Evolutionary conservation across 1,284 basidiomycete species (phyloP), one percentile per base, ranked within the genome.

Genomic region (Trichosporon faecale): DNA sequence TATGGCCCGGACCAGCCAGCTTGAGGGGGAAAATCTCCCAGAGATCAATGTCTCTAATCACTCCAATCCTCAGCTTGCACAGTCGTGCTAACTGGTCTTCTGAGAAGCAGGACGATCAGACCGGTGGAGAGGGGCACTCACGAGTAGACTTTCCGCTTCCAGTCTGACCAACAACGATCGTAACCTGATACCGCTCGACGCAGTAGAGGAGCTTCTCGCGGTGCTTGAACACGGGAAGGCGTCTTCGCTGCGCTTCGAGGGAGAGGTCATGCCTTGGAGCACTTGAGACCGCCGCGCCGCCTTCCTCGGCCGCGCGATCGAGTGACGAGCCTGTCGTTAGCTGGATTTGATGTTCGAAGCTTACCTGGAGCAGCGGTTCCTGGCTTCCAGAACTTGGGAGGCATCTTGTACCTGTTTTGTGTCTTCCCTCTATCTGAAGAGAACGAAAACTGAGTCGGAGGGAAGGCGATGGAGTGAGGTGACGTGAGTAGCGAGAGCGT

Each of bases 121-220:
- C 12, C 7, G 35, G 35, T 12, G 35, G 8, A 6, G 14, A 3
- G 21, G 31, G 7, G 29, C 11, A 86, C 90, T 81, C 75, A 95
- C 94, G 94, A 73, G 95, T 98, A 11, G 95, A 97, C 85, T 99
- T 99, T 69, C 97, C 96, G 70, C 93, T 97, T 3, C 96, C 97
- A 0, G 96, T 99, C 79, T 98, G 94, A 12, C 94, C 95, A 25
- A 98, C 91, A 5, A 87, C 89, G 67, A 99, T 93, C 2, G 91
- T 87, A 2, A 95, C 91, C 0, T 90, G 90, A 80, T 91, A 88
- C 64, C 87, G 89, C 84, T 98, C 95, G 21, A 98, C 84, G 70
- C 90, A 90, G 79, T 93, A 92, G 3, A 98, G 83, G 14, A 98
- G 85, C 72, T 90, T 89, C 55, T 91, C 86, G 90, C 94, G 87